Conservation (phyloP, 1,284 basidiomycete genomes). For the Ustilago lituana region DNA sequence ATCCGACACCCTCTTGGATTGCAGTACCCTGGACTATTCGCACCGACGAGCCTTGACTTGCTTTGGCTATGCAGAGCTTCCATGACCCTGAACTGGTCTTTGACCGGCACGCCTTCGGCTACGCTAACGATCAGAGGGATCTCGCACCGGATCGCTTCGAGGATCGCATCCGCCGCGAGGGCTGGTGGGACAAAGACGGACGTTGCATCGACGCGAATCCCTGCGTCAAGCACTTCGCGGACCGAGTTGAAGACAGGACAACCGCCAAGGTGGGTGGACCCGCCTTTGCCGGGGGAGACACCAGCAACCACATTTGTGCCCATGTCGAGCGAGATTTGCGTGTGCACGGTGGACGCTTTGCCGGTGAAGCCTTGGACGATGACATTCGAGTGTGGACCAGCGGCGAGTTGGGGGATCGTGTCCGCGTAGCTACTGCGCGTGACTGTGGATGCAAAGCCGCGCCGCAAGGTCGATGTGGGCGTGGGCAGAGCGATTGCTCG, state of each 20-base stretch:
- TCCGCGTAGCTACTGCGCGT: slow-evolving; percentile 17
- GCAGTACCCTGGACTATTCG: slow-evolving; percentile 54
- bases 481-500: too few species aligned
- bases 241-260: slow-evolving; percentile 50
- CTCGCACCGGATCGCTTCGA: slow-evolving; percentile 56
- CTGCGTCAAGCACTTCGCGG: slow-evolving; percentile 30
- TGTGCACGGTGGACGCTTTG: slow-evolving; percentile 51
- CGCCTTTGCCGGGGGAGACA: slow-evolving; percentile 51
- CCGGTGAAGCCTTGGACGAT: slow-evolving; percentile 61
- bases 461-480: neutral
- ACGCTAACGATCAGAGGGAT: slow-evolving; percentile 55
- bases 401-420: slow-evolving; percentile 48
- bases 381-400: slow-evolving; percentile 39
- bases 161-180: slow-evolving; percentile 51
- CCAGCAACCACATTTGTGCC: slow-evolving; percentile 58
- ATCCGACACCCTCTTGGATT: slow-evolving; percentile 54
- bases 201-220: slow-evolving; percentile 41
- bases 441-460: slow-evolving; percentile 4
- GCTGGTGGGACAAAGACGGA: slow-evolving; percentile 56
- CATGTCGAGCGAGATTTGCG: slow-evolving; percentile 47
- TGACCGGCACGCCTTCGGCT: slow-evolving; percentile 53
- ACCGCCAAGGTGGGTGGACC: slow-evolving; percentile 24
- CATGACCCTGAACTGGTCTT: slow-evolving; percentile 57
- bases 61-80: slow-evolving; percentile 48
- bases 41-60: slow-evolving; percentile 48